These are phyloP conservation scores for Verticillium albo-atrum DNA, from an alignment of 2,329 filamentous ascomycete genomes.

Conservation along the genomic window DNA sequence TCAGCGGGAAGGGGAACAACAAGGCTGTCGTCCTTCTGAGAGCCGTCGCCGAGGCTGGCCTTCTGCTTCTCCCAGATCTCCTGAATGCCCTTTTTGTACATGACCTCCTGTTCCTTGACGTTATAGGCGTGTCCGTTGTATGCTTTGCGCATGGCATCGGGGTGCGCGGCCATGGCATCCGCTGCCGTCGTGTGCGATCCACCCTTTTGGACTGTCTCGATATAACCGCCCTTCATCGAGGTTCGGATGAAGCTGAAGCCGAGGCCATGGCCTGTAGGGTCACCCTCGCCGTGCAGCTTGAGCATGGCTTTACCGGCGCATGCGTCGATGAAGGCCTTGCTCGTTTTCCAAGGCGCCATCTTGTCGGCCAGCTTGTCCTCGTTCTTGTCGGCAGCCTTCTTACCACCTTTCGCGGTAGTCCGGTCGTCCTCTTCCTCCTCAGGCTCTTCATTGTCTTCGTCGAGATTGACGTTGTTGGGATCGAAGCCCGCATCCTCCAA, in stretches of 20 bases:
- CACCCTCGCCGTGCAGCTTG: conserved; percentile 87
- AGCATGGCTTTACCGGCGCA: conserved; percentile 96
- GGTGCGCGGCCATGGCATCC: conserved; percentile 79
- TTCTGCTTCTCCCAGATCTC: conserved; percentile 92
- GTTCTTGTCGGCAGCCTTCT: conserved; percentile 45
- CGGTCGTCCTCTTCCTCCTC: conserved; percentile 42
- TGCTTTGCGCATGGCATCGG: conserved; percentile 56
- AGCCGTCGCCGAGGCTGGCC: conserved; percentile 66
- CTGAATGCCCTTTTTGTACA: conserved; percentile 87
- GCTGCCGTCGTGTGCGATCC: conserved; percentile 64
- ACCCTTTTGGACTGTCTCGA: conserved; percentile 65
- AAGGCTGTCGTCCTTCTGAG: conserved; percentile 63
- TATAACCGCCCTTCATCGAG: conserved; percentile 95
- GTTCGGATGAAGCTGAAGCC: conserved; percentile 97
- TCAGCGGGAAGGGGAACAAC: conserved; percentile 50
- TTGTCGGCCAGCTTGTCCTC: conserved; percentile 78
- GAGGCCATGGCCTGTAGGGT: conserved; percentile 88
- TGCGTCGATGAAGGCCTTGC: conserved; percentile 93
- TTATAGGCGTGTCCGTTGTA: conserved; percentile 97
- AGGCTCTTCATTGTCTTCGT: conserved; percentile 61
- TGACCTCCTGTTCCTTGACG: conserved; percentile 86
- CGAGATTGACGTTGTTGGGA: conserved; percentile 52
- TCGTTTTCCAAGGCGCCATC: conserved; percentile 93
- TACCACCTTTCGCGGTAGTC: conserved; percentile 31
- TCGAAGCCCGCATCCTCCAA: conserved; percentile 88